A percentile compares a stretch with the other conserved stretches of the same genome.
phyloP scores from a whole-genome alignment of 352 stramenopile species.

The Phytopythium vexans region DNA sequence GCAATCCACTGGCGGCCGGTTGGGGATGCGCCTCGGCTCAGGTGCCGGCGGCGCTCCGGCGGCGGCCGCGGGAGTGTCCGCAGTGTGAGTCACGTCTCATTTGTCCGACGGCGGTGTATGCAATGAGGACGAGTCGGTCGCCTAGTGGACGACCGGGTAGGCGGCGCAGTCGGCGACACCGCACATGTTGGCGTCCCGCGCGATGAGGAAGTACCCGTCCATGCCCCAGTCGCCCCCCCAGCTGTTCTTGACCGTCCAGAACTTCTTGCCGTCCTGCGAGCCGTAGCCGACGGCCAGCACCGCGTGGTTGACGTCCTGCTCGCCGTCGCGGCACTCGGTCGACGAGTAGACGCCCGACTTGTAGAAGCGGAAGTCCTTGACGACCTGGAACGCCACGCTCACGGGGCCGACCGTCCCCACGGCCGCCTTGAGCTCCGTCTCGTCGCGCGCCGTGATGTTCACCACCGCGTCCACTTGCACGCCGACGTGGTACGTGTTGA shows the following conservation, averaged over 20 bases:
- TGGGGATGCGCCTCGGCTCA: no score
- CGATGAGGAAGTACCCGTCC: constrained; percentile 95
- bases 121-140: no score
- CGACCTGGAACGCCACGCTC: constrained; percentile 85
- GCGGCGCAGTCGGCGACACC: constrained; percentile 84
- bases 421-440: constrained; percentile 67
- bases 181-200: constrained; percentile 89
- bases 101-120: no score
- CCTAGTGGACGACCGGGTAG: constrained; percentile 72
- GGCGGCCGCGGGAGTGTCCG: no score
- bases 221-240: constrained; percentile 93
- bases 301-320: constrained; percentile 88
- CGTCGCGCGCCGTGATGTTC: constrained; percentile 83
- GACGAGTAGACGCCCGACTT: constrained; percentile 87
- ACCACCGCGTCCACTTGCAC: constrained; percentile 73
- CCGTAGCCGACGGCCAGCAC: constrained; percentile 98
- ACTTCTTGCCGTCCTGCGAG: constrained; percentile 81
- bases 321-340: constrained; percentile 72
- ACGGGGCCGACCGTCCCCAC: constrained; percentile 70
- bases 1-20: no score
- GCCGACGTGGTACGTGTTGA: constrained; percentile 68
- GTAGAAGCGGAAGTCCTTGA: constrained; percentile 89
- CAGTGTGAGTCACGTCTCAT: no score
- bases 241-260: constrained; percentile 99
- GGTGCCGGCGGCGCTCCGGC: no score